Evolutionary conservation across 2,329 filamentous ascomycete genomes (phyloP).

Genomic region (Pseudogymnoascus sp.): DNA sequence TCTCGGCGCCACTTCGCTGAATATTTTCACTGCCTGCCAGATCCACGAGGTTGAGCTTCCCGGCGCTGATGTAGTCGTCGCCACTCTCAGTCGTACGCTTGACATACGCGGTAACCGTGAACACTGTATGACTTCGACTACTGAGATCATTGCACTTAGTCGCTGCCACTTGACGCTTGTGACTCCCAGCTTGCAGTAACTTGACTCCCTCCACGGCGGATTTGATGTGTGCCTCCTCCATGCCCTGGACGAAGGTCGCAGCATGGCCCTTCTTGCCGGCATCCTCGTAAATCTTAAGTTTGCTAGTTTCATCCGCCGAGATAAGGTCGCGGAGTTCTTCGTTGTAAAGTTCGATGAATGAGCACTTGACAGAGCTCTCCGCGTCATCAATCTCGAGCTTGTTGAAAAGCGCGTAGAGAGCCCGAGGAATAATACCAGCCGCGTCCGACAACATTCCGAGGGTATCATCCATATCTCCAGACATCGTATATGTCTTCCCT

Average conservation of each 20-base stretch:
- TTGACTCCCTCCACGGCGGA: conserved; percentile 79
- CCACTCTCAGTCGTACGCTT: conserved; percentile 75
- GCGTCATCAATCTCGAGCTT: conserved; percentile 71
- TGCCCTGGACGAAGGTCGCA: conserved; percentile 85
- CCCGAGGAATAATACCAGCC: conserved; percentile 91
- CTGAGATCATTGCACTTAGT: conserved; percentile 99
- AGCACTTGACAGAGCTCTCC: conserved; percentile 91
- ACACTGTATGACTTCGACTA: conserved; percentile 93
- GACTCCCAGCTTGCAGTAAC: conserved; percentile 78
- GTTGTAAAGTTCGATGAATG: conserved; percentile 98
- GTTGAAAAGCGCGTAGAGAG: conserved; percentile 77
- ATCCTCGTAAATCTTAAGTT: conserved; percentile 95
- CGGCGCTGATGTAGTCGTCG: conserved; percentile 82
- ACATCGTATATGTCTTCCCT: conserved; percentile 99
- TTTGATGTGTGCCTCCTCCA: conserved; percentile 94
- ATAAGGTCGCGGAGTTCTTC: conserved; percentile 91
- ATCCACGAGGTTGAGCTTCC: conserved; percentile 95
- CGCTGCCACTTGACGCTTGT: conserved; percentile 94
- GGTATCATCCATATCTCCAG: conserved; percentile 87
- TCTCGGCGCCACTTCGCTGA: conserved; percentile 91
- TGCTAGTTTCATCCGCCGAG: conserved; percentile 70
- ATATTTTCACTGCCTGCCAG: conserved; percentile 97
- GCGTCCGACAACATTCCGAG: conserved; percentile 80
- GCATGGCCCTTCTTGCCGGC: conserved; percentile 76
- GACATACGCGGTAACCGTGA: conserved; percentile 88